Evolutionary conservation across 1,284 basidiomycete species (phyloP), one percentile per base, ranked within the genome.

Genomic region (Trametes hirsuta): DNA sequence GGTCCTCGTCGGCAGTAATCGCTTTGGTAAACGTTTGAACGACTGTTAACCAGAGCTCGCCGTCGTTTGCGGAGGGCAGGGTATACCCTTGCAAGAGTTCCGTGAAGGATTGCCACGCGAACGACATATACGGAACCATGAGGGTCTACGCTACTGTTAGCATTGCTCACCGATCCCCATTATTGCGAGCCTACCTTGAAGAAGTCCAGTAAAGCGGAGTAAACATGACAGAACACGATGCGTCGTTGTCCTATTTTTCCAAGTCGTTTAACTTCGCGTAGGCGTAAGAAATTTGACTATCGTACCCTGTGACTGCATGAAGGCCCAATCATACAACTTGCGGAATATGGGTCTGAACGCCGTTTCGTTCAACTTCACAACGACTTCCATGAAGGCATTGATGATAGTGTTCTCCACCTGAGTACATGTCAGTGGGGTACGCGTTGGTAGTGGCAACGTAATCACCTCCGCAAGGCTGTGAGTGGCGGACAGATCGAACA

Each of bases 241-340:
- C 84, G 86, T 46, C 87, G 81, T 4, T 49, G 46, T 10, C 25
- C 53, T 45, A 47, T n/a, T 8, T 39, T 39, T 12, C 79, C 75
- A 42, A 74, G 62, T 25, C 76, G 76, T 62, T 30, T 30, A 30
- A 8, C 30, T 30, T 30, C 30, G 8, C 36, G 55, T 44, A 47
- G 15, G 6, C 6, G 3, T 14, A n/a, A n/a, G 10, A 41, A 4
- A 10, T 6, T 24, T 22, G 30, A 45, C 21, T 21, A 34, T 40
- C 51, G 10, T 15, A 55, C 49, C 56, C 30, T 74, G 81, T 58
- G 72, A 88, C 86, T 81, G 79, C 1, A 79, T 81, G 64, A 96
- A 96, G 0, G 95, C 95, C 97, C 97, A 99, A 74, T 99, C 97
- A 71, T 94, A 96, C 65, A 96, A 77, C 62, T 90, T 88, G 61